phyloP scores from a whole-genome alignment of 2,329 filamentous ascomycete genomes.

The Aspergillus jensenii region DNA sequence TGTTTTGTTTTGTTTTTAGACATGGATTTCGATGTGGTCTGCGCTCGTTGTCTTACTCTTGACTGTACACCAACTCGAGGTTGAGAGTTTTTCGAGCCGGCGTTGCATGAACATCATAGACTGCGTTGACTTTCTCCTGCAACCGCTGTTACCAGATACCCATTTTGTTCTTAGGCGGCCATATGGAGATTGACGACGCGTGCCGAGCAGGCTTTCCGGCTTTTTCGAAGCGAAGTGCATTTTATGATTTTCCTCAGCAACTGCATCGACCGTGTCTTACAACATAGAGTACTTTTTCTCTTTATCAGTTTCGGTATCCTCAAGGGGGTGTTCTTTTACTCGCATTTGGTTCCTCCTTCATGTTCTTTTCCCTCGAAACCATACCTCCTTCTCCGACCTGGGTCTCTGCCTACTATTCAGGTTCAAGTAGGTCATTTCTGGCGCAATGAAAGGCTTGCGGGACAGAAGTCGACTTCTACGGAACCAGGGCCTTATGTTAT shows the following conservation, averaged over 20 bases:
- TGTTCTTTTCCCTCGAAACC: constrained; percentile 21
- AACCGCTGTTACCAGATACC: constrained; percentile 50
- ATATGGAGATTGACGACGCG: constrained; percentile 38
- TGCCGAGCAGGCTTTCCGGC: constrained; percentile 38
- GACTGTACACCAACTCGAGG: constrained; percentile 22
- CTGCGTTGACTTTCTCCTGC: constrained; percentile 49
- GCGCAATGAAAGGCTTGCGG: constrained; percentile 11
- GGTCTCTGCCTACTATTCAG: constrained; percentile 16
- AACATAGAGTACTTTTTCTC: constrained; percentile 39
- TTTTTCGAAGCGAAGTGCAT: constrained; percentile 41
- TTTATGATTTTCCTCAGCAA: constrained; percentile 39
- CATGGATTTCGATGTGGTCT: constrained; percentile 41
- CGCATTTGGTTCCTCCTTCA: constrained; percentile 19
- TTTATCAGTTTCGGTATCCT: constrained; percentile 38
- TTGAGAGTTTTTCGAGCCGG: constrained; percentile 34
- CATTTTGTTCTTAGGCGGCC: constrained; percentile 44
- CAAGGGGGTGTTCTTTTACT: constrained; percentile 31
- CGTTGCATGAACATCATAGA: constrained; percentile 53
- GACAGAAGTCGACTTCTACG: constrained; percentile 10
- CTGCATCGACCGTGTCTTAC: constrained; percentile 41
- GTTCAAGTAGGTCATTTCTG: constrained; percentile 12
- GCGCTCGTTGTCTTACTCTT: constrained; percentile 32
- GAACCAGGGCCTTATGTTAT: not conserved
- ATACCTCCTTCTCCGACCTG: constrained; percentile 30
- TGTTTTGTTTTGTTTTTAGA: constrained; percentile 33